Base-by-base conservation (phyloP, 1,139 yeast genomes). In the Blastobotrys buckinghamii region DNA sequence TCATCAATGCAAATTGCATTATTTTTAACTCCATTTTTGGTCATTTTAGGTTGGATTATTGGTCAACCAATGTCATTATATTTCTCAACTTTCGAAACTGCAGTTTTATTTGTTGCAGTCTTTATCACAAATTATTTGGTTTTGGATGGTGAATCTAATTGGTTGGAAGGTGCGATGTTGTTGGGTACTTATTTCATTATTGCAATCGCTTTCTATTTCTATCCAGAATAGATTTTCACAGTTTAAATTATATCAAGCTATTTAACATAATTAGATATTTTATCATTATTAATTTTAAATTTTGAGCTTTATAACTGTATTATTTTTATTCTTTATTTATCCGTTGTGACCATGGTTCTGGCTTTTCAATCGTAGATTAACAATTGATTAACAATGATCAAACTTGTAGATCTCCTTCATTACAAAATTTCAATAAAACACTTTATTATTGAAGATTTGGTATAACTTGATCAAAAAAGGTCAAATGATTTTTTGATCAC, bases 111-210 rank as follows among this genome's bases (percentile, higher is more conserved):
- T 66, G 82, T 88, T 37, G 79, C 96, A 24, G 95, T 92, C 56
- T 84, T 89, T 65, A 81, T 94, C 54, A 80, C 94, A 47, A 90
- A 90, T 64, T 84, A 87, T 68, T 78, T 90, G 59, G 82, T 92
- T 54, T 75, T 84, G 54, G 98, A 92, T 66, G 98, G 98, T 50
- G 95, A 89, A 66, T 82, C 92, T 55, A 92, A 92, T 67, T 92
- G 97, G 96, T 77, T 92, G 51, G 98, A 92, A 72, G 98, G 98
- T 50, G 88, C 83, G 41, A 83, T 92, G 94, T 74, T 94, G 57
- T 67, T 92, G 51, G 82, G 95, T 51, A 86, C 95, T 49, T 94
- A 94, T 64, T 67, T 82, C 51, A 82, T 94, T 51, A 81, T 89
- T 49, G 96, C 96, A 2, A 73, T 92, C 59, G 92, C 97, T 0